Percentiles rank a stretch among this genome's conserved stretches.
phyloP scores from a whole-genome alignment of 352 stramenopile genomes.

The Aphanomyces astaci region DNA sequence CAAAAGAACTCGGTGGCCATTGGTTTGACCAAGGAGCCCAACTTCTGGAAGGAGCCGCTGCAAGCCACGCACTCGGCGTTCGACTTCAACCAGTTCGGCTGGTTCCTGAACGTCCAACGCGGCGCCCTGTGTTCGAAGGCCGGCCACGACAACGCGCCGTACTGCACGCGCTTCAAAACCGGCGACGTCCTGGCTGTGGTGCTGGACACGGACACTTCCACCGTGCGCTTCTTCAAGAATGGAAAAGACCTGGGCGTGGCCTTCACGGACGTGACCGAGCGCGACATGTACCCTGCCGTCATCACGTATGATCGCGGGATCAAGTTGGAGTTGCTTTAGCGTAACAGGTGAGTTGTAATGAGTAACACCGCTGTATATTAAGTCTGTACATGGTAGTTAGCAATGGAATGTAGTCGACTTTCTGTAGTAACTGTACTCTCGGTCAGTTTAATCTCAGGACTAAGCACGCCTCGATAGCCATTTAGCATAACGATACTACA shows the following conservation, averaged over 20 bases:
- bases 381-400: no score
- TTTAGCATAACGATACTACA: no score
- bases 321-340: neutral
- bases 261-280: conserved; percentile 9
- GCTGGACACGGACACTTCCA: neutral
- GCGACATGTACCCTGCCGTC: conserved; percentile 7
- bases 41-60: neutral
- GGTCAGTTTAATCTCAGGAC: no score
- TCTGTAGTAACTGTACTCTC: no score
- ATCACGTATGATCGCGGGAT: conserved; percentile 16
- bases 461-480: no score
- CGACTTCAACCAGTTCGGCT: conserved; percentile 16
- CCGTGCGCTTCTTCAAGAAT: conserved; percentile 15
- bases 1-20: conserved; percentile 18
- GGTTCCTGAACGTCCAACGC: conserved; percentile 18
- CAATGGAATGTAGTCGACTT: no score
- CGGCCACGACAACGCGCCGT: conserved; percentile 15
- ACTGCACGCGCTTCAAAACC: neutral
- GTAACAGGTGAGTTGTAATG: neutral
- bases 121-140: conserved; percentile 11
- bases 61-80: neutral
- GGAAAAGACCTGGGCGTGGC: conserved; percentile 3
- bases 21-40: conserved; percentile 12
- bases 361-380: no score
- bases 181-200: conserved; percentile 6